These are phyloP conservation scores for Microcera coccophila DNA, from an alignment of 2,329 filamentous ascomycete genomes.

Conservation along the genomic window DNA sequence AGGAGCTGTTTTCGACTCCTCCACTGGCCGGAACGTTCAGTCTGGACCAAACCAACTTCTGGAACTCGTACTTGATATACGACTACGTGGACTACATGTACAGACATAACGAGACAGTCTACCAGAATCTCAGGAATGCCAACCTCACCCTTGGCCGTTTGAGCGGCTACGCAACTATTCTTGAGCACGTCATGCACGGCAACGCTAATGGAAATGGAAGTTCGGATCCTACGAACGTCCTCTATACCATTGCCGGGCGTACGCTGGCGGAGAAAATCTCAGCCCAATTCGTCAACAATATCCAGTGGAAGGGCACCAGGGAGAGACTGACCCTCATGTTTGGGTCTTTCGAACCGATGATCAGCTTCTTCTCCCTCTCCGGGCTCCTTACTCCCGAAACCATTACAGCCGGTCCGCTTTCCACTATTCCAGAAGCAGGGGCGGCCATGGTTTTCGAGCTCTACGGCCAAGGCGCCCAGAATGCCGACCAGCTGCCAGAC, in stretches of 20 bases:
- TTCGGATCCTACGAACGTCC: constrained; percentile 30
- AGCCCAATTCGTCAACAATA: constrained; percentile 40
- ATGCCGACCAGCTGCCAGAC: constrained; percentile 24
- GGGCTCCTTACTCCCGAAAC: constrained; percentile 48
- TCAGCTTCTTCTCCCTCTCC: constrained; percentile 52
- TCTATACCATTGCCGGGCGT: constrained; percentile 51
- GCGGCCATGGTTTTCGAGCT: constrained; percentile 73
- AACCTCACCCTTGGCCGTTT: constrained; percentile 43
- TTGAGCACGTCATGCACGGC: constrained; percentile 56
- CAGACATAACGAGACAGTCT: constrained; percentile 46
- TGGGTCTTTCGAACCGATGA: constrained; percentile 51
- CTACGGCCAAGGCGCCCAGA: constrained; percentile 28
- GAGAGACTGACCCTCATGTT: constrained; percentile 53
- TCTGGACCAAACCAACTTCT: constrained; percentile 36
- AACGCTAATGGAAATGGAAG: constrained; percentile 50
- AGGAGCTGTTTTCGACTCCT: constrained; percentile 35
- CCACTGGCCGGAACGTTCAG: constrained; percentile 39
- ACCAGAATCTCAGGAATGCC: constrained; percentile 33
- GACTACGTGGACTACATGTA: constrained; percentile 54
- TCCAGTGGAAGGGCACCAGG: constrained; percentile 35
- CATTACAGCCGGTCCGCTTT: constrained; percentile 39
- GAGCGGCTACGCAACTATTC: constrained; percentile 58
- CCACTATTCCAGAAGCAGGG: constrained; percentile 60
- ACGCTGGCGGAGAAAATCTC: constrained; percentile 47
- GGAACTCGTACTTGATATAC: constrained; percentile 51